A percentile compares a stretch with the other conserved stretches of the same genome.
Conservation (phyloP, 495 filamentous ascomycete genomes). For the Trichoderma reesei region DNA sequence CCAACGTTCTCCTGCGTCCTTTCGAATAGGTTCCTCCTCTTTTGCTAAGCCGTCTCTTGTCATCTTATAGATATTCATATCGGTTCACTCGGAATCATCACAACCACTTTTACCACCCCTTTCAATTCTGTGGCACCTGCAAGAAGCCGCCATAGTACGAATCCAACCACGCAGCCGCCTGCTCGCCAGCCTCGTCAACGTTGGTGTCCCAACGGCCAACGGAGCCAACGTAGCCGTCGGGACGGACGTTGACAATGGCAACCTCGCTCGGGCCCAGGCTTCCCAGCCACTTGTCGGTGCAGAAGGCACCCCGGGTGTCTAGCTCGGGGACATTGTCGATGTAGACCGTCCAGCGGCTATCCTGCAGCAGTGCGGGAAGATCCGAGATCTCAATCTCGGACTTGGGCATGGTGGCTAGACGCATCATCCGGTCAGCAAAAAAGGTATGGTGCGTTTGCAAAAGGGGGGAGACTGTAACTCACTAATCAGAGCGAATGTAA, state of each 20-base stretch:
- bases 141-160: constrained; percentile 49
- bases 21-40: background rate
- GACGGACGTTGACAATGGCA: constrained; percentile 51
- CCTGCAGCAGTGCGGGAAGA: constrained; percentile 44
- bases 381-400: constrained; percentile 50
- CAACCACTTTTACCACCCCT: background rate
- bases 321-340: constrained; percentile 45
- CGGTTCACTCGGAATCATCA: background rate
- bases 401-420: constrained; percentile 43
- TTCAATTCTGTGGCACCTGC: constrained; percentile 23
- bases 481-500: constrained; percentile 50
- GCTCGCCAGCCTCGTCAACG: constrained; percentile 31
- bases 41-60: background rate
- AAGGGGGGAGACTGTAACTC: constrained; percentile 14
- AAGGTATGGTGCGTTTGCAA: background rate
- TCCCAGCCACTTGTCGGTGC: constrained; percentile 56
- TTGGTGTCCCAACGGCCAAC: constrained; percentile 43
- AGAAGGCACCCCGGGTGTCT: constrained; percentile 39
- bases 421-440: constrained; percentile 13
- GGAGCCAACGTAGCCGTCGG: constrained; percentile 59
- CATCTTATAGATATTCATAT: background rate
- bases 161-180: constrained; percentile 47
- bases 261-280: constrained; percentile 39
- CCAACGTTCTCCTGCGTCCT: background rate
- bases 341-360: constrained; percentile 61